These are phyloP conservation scores for Crassisporium funariophilum DNA, from an alignment of 768 basidiomycete species.

Conservation along the genomic window DNA sequence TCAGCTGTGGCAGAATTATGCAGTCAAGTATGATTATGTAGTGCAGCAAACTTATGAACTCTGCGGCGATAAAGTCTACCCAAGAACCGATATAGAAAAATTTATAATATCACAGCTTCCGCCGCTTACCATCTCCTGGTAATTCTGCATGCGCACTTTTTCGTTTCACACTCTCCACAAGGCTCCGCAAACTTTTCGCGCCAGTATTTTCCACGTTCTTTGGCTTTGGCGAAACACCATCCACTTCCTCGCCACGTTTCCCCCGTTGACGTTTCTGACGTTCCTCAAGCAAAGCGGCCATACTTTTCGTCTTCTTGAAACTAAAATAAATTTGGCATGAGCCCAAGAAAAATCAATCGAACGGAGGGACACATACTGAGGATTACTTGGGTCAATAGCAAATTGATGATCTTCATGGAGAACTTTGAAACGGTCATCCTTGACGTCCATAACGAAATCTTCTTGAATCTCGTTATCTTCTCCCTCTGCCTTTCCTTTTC, in stretches of 20 bases:
- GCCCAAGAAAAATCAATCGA: not conserved
- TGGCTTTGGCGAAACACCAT: constrained; percentile 13
- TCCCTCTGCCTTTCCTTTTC: constrained; percentile 33
- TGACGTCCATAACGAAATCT: constrained; percentile 80
- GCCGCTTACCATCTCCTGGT: constrained; percentile 40
- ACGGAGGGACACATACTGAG: constrained; percentile 64
- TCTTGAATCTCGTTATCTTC: constrained; percentile 72
- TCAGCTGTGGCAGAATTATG: too few relatives aligned
- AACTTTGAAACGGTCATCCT: constrained; percentile 85
- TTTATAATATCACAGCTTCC: constrained; percentile 31
- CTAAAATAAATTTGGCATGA: constrained; percentile 40
- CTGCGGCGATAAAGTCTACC: not conserved
- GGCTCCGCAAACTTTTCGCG: constrained; percentile 51
- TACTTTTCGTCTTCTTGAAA: constrained; percentile 91
- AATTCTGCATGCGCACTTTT: constrained; percentile 49
- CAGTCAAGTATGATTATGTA: too few relatives aligned
- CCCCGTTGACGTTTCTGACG: constrained; percentile 65
- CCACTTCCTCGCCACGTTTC: constrained; percentile 20
- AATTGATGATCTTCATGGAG: constrained; percentile 89
- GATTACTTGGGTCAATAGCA: constrained; percentile 95
- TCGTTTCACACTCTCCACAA: constrained; percentile 89
- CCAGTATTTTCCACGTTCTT: constrained; percentile 10
- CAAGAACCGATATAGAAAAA: not conserved
- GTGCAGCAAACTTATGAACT: too few relatives aligned
- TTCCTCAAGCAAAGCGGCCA: constrained; percentile 84